A percentile compares a stretch with the other conserved stretches of the same genome.
These are phyloP conservation scores for Pseudogymnoascus sp. DNA, from an alignment of 2,329 filamentous ascomycete genomes.

Conservation along the genomic window DNA sequence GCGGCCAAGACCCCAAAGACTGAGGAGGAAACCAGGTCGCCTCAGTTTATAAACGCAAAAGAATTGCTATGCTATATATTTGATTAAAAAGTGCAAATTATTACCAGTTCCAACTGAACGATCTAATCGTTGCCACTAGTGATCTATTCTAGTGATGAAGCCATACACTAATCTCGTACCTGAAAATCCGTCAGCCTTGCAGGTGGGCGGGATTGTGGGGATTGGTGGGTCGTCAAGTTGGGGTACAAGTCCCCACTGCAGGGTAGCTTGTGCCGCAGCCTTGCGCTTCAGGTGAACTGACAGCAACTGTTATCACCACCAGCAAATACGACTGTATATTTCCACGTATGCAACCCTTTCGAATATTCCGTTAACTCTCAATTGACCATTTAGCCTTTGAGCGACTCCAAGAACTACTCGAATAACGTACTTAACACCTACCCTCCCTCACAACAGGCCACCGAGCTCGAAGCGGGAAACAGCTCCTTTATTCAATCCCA, in stretches of 20 bases:
- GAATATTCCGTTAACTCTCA: background rate
- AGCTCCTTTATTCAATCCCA: background rate
- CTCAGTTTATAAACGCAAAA: conserved; percentile 6
- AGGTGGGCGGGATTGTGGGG: background rate
- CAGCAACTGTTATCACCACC: background rate
- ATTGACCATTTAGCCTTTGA: background rate
- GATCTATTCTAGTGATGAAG: background rate
- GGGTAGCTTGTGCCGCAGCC: background rate
- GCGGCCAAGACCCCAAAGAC: background rate
- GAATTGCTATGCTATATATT: background rate
- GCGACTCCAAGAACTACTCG: background rate
- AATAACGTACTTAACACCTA: background rate
- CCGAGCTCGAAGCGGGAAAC: background rate
- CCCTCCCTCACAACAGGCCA: background rate
- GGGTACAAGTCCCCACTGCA: background rate
- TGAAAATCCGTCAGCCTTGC: conserved; percentile 1
- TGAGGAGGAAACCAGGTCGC: background rate
- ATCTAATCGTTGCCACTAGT: background rate
- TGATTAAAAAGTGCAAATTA: conserved; percentile 1
- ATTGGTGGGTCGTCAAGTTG: conserved; percentile 2
- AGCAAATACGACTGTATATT: background rate
- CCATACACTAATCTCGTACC: background rate
- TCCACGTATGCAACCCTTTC: background rate
- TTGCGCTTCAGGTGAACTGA: background rate
- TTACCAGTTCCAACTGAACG: background rate